These are phyloP conservation scores for Cicer chorassanicum DNA, from an alignment of 306 rosid genomes.

Conservation along the genomic window DNA sequence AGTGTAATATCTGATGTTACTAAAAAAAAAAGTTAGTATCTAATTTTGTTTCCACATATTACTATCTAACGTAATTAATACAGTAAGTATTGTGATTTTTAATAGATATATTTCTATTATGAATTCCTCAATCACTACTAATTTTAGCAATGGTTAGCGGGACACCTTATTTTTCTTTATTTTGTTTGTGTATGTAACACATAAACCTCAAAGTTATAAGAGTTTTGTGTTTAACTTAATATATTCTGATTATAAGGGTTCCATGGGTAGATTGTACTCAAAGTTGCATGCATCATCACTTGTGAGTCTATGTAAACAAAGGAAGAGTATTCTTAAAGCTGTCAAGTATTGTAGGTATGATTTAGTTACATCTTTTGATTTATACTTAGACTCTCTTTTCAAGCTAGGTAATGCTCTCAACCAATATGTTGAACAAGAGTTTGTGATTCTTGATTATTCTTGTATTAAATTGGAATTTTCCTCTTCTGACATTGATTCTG, in stretches of 20 bases:
- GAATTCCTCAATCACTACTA: no score
- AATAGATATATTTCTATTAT: no score
- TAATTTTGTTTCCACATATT: no score
- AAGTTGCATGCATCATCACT: constrained; percentile 36
- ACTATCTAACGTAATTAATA: no score
- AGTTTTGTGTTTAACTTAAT: no score
- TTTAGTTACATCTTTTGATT: constrained; percentile 37
- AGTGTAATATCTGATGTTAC: not conserved
- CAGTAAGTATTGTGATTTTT: no score
- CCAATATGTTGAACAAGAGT: constrained; percentile 45
- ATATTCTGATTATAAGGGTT: not conserved
- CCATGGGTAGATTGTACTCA: constrained; percentile 33
- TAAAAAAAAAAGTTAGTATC: no score
- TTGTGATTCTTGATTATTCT: constrained; percentile 16
- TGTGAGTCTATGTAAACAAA: constrained; percentile 47
- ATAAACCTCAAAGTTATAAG: no score
- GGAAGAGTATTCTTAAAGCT: constrained; percentile 37
- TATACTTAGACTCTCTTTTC: constrained; percentile 43
- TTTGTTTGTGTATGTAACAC: no score
- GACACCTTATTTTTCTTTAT: no score
- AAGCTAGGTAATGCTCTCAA: constrained; percentile 45
- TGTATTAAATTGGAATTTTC: not conserved
- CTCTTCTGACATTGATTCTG: no score
- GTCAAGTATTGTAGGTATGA: constrained; percentile 42
- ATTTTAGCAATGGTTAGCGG: no score